phyloP scores from a whole-genome alignment of 2,329 filamentous ascomycete species.

The Neofusicoccum ribis region DNA sequence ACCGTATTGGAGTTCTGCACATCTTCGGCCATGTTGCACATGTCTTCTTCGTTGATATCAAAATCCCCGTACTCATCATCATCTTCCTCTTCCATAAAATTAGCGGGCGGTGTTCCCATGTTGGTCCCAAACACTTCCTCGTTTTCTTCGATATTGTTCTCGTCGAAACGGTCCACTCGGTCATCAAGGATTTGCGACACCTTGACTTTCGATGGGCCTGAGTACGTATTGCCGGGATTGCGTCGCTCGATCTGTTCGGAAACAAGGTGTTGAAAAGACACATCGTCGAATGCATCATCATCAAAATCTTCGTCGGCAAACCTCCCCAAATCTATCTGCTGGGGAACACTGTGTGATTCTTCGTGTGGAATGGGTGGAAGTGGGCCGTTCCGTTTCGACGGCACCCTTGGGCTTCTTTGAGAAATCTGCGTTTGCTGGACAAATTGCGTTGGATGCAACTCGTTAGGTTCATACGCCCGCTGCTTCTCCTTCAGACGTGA shows the following conservation, averaged over 20 bases:
- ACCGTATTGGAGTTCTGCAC: slow-evolving; percentile 39
- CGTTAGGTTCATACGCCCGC: background rate
- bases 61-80: slow-evolving; percentile 16
- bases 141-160: slow-evolving; percentile 34
- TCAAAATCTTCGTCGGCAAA: slow-evolving; percentile 32
- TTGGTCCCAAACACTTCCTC: slow-evolving; percentile 32
- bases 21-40: slow-evolving; percentile 46
- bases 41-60: slow-evolving; percentile 25
- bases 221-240: too few species aligned
- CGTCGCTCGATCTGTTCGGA: too few species aligned
- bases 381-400: slow-evolving; percentile 27
- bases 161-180: slow-evolving; percentile 25
- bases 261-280: background rate
- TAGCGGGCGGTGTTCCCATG: slow-evolving; percentile 39
- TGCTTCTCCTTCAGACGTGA: background rate
- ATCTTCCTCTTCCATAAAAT: slow-evolving; percentile 26
- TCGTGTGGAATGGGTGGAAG: too few species aligned
- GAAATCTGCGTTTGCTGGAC: slow-evolving; percentile 34
- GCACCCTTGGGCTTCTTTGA: slow-evolving; percentile 31
- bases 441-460: slow-evolving; percentile 29
- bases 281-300: slow-evolving; percentile 10
- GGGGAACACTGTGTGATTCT: slow-evolving; percentile 23
- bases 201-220: background rate
- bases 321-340: background rate
- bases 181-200: background rate